Conservation (phyloP, 306 rosid species). For the Macrotyloma uniflorum region DNA sequence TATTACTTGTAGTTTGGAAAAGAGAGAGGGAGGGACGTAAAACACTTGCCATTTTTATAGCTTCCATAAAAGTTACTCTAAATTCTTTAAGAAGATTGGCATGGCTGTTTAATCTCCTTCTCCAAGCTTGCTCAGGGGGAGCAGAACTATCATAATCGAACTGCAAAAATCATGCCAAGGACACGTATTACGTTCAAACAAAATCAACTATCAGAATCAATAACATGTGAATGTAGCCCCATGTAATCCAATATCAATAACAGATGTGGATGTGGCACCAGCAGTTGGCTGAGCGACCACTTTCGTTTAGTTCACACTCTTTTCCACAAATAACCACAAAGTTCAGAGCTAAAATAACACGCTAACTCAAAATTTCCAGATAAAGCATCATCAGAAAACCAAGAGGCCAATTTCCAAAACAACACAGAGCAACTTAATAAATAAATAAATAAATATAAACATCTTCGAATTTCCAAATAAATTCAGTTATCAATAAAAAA, state of each 20-base stretch:
- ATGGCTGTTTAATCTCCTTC: slow-evolving; percentile 89
- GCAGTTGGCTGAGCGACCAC: slow-evolving; percentile 5
- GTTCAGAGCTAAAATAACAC: slow-evolving; percentile 7
- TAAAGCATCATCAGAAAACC: slow-evolving; percentile 1
- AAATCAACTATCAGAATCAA: not conserved
- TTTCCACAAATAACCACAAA: not conserved
- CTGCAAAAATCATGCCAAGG: slow-evolving; percentile 48
- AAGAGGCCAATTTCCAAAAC: slow-evolving; percentile 1
- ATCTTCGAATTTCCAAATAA: not conserved
- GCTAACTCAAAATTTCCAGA: not conserved
- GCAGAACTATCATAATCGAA: slow-evolving; percentile 91
- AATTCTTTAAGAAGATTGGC: slow-evolving; percentile 95
- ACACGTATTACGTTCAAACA: slow-evolving; percentile 20
- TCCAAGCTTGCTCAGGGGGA: slow-evolving; percentile 99
- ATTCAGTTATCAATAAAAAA: slow-evolving; percentile 13
- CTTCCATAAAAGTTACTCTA: slow-evolving; percentile 90
- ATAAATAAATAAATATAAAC: not conserved
- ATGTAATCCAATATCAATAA: not conserved
- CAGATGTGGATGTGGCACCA: not conserved
- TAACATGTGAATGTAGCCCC: not conserved
- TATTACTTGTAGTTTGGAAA: not conserved
- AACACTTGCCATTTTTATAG: slow-evolving; percentile 83
- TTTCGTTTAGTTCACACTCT: not conserved
- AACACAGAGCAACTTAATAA: not conserved
- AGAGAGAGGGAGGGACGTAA: slow-evolving; percentile 31